Percentiles rank a stretch among this genome's conserved stretches.
phyloP scores from a whole-genome alignment of 768 basidiomycete species.

The Crassisporium funariophilum region DNA sequence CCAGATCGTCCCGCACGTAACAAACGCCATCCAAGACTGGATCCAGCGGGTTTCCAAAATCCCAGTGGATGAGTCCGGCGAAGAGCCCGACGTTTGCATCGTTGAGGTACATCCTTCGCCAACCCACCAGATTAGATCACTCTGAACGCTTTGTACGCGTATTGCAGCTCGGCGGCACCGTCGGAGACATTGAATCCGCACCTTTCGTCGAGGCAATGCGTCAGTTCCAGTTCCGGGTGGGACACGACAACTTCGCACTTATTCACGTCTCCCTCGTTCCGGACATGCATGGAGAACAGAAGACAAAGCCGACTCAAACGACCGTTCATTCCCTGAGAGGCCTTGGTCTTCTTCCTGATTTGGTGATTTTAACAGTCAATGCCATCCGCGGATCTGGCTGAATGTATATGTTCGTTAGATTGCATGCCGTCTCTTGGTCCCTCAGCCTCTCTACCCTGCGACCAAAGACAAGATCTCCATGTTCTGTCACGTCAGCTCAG shows the following conservation, averaged over 20 bases:
- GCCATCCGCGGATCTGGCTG: not conserved
- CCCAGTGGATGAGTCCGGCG: conserved; percentile 91
- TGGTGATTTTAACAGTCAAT: conserved; percentile 47
- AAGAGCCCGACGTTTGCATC: conserved; percentile 95
- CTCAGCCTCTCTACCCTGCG: conserved; percentile 75
- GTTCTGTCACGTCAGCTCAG: conserved; percentile 94
- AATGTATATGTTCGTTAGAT: conserved; percentile 53
- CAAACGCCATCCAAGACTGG: conserved; percentile 98
- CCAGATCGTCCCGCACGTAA: conserved; percentile 94
- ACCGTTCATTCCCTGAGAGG: conserved; percentile 93
- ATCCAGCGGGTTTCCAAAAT: conserved; percentile 93
- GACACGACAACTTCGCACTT: conserved; percentile 93
- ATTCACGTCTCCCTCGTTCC: conserved; percentile 98
- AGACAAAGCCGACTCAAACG: conserved; percentile 98
- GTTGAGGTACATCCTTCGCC: conserved; percentile 75
- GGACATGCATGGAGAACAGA: conserved; percentile 98
- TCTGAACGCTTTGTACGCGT: not conserved
- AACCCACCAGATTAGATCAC: not conserved
- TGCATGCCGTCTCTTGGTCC: conserved; percentile 85
- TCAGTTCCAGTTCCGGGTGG: conserved; percentile 99
- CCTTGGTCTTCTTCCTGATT: conserved; percentile 88
- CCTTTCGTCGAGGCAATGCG: conserved; percentile 99
- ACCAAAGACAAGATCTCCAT: conserved; percentile 97
- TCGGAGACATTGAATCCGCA: conserved; percentile 98
- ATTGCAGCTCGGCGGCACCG: conserved; percentile 89